Base-by-base conservation (phyloP, 2,329 filamentous ascomycete species). In the Ophiognomonia clavigignenti-juglandacearum region DNA sequence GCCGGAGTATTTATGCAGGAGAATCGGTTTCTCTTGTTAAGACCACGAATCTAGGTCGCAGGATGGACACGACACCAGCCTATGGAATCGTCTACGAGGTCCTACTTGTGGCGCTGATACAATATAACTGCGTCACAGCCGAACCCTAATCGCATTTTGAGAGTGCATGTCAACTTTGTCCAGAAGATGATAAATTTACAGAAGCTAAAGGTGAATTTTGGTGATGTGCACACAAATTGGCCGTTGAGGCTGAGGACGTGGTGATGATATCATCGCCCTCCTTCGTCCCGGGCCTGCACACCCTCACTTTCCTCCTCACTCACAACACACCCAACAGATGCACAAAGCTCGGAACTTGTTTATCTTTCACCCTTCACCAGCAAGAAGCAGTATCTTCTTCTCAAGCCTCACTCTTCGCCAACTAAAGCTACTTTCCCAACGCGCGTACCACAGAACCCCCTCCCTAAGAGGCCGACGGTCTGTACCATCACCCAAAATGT, bases 401-500 rank as follows among this genome's bases (percentile, higher is more conserved):
- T 16, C n/a, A 19, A 6, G 14, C 18, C 5, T 22, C 16, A 2
- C 22, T n/a, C n/a, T 7, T 40, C 3, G 31, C 22, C n/a, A 23
- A 16, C n/a, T 10, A 5, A 24, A 5, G 16, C 14, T 16, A 9
- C 11, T 6, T 18, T 4, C 13, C 14, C 22, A 10, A 14, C 32
- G 16, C 10, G 11, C n/a, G 13, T 37, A 18, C 18, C 24, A 43
- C 10, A n/a, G 18, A 24, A 45, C 13, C 6, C 16, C 34, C 14
- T 22, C 14, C 38, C 27, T 14, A 4, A 11, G 18, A 1, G 11
- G 40, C 14, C 39, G 20, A 32, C 38, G 31, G 13, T 39, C 38
- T 18, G 36, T n/a, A n/a, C n/a, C n/a, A n/a, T n/a, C 32, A 11
- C 5, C 31, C 44, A 45, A 32, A 16, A 70, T 70, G 68, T 68